A percentile compares a stretch with the other conserved stretches of the same genome.
Conservation (phyloP, 257 asterid genomes). For the Osmanthus fragrans region DNA sequence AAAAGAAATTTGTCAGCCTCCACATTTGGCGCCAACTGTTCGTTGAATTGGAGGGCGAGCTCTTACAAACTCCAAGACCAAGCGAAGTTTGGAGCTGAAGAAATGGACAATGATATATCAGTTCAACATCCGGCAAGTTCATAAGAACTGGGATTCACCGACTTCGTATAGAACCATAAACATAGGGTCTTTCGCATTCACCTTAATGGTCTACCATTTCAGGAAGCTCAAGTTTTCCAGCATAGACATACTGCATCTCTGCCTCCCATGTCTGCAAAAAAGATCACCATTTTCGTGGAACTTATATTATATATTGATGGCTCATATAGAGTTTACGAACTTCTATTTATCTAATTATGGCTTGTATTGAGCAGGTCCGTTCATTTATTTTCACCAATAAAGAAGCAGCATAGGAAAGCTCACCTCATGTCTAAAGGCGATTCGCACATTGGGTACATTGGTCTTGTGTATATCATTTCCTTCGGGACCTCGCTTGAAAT, state of each 20-base stretch:
- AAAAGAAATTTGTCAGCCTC: too few species aligned
- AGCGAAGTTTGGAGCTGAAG: neutral
- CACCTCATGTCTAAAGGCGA: constrained; percentile 89
- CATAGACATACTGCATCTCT: constrained; percentile 80
- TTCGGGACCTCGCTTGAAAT: constrained; percentile 66
- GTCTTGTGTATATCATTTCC: constrained; percentile 90
- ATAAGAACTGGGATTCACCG: neutral
- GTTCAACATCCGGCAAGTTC: neutral
- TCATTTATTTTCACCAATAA: constrained; percentile 4
- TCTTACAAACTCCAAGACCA: neutral
- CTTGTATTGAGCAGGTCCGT: constrained; percentile 5
- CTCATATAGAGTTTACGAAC: too few species aligned
- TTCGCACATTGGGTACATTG: constrained; percentile 78
- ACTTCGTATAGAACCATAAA: neutral
- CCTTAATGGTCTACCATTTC: constrained; percentile 60
- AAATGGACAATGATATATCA: neutral
- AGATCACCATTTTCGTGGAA: neutral
- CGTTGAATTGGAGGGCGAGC: neutral
- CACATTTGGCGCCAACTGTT: neutral
- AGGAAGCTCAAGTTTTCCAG: constrained; percentile 64
- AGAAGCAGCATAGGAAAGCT: constrained; percentile 18
- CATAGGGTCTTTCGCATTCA: neutral
- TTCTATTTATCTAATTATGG: constrained; percentile 1
- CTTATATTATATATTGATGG: neutral
- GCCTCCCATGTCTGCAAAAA: constrained; percentile 80